Evolutionary conservation across 805 yeast species (phyloP), one percentile per base, ranked within the genome.

Genomic region (Lachancea fermentati): DNA sequence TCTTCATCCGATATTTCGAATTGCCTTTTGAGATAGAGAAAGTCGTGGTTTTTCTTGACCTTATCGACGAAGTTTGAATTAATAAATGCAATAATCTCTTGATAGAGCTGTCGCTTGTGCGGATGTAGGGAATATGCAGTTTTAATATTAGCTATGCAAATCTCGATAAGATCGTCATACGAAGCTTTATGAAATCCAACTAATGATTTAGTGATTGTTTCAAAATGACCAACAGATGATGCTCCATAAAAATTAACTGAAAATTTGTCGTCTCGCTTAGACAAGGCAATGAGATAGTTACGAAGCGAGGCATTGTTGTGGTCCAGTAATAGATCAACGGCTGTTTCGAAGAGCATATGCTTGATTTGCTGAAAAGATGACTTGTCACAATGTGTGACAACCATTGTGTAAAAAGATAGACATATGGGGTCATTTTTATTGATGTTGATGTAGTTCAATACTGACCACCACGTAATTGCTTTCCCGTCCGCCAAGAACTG

Each of bases 381-480:
- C 5, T 25, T 22, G 34, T 58, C 64, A 36, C 62, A 52, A 2
- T 46, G 39, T 19, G 45, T 40, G 2, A 57, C 26, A 4, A 54
- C 25, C 25, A 44, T 48, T 17, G 46, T 39, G 34, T 47, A 45
- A 28, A 57, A 59, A 14, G 39, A 45, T 2, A 54, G 15, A 19
- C 42, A 41, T 7, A 47, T 40, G 8, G 36, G 15, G 5, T 36
- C 17, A n/a, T 48, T 28, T 2, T 45, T 41, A 7, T 46, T 44
- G 18, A 59, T 37, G 7, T 44, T 48, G 34, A 52, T 56, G 37
- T 53, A 60, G 15, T 47, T 46, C 19, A 52, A 44, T 22, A 60
- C 52, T 2, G 60, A 43, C 65, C 64, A 59, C 65, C 65, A 60
- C 2, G 58, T 47, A 19, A 52, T 39, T 4, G 42, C 46, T 30